A percentile compares a stretch with the other conserved stretches of the same genome.
These are phyloP conservation scores for Ormosia semicastrata DNA, from an alignment of 306 rosid genomes.

Conservation along the genomic window DNA sequence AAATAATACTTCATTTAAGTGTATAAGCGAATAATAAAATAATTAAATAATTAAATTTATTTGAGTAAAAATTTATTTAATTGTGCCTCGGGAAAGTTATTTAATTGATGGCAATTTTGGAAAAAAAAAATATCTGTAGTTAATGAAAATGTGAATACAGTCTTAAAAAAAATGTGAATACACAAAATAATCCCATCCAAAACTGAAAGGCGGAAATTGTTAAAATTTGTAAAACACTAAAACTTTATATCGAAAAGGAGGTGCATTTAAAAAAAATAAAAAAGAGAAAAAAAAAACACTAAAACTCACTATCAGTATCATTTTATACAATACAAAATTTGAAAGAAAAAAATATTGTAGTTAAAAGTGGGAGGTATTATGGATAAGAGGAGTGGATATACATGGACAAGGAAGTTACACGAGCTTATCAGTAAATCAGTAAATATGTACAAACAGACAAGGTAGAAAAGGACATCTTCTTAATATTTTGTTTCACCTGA, in stretches of 20 bases:
- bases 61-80: not conserved
- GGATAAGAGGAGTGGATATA: not conserved
- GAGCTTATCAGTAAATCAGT: not conserved
- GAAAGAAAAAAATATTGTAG: not conserved
- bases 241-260: not conserved
- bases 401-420: not conserved
- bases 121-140: not conserved
- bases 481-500: not conserved
- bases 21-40: no score
- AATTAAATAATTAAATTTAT: not conserved
- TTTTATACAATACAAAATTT: not conserved
- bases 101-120: not conserved
- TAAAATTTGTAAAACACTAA: no score
- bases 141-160: not conserved
- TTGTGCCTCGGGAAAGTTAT: no score
- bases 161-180: no score
- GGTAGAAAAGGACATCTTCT: not conserved
- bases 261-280: not conserved
- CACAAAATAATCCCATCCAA: no score
- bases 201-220: not conserved
- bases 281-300: not conserved
- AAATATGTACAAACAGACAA: not conserved
- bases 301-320: not conserved
- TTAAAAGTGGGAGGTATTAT: no score
- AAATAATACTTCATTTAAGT: no score